A percentile compares a stretch with the other conserved stretches of the same genome.
Evolutionary conservation across 73 alveolate genomes (phyloP).

Genomic region (Durusdinium trenchii): DNA sequence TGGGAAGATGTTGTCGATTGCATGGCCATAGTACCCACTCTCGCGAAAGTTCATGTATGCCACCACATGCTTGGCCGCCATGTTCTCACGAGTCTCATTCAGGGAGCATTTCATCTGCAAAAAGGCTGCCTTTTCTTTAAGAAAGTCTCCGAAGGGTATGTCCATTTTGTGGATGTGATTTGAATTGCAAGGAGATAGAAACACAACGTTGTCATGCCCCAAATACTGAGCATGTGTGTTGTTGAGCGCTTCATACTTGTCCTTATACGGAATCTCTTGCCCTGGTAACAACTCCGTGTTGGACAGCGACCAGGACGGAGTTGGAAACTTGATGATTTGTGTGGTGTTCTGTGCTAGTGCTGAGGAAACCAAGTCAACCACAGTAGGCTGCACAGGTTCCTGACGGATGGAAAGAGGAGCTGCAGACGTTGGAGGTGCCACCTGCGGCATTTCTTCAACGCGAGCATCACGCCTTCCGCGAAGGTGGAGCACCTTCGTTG

Average conservation of each 20-base stretch:
- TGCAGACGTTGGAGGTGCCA: not conserved
- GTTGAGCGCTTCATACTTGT: not conserved
- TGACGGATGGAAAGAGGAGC: not conserved
- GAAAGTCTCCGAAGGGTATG: constrained; percentile 48
- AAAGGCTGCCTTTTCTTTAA: constrained; percentile 78
- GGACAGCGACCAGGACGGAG: constrained; percentile 39
- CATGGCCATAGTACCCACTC: constrained; percentile 84
- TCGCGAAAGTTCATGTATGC: constrained; percentile 58
- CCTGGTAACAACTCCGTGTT: not conserved
- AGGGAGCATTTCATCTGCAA: constrained; percentile 4
- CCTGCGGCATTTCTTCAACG: not conserved
- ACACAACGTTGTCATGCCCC: constrained; percentile 56
- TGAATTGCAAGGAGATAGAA: constrained; percentile 43
- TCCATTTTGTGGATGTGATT: constrained; percentile 16
- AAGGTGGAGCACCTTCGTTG: no score
- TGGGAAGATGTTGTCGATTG: constrained; percentile 77
- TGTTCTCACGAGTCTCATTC: not conserved
- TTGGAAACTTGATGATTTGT: constrained; percentile 45
- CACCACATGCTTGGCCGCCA: constrained; percentile 37
- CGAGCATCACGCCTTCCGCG: not conserved
- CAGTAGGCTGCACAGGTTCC: not conserved
- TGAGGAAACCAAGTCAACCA: not conserved
- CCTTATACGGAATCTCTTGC: constrained; percentile 53
- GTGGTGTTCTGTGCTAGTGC: constrained; percentile 83
- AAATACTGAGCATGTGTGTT: constrained; percentile 37